Evolutionary conservation across 2,329 filamentous ascomycete genomes (phyloP).

Genomic region (Diaporthe sp.): DNA sequence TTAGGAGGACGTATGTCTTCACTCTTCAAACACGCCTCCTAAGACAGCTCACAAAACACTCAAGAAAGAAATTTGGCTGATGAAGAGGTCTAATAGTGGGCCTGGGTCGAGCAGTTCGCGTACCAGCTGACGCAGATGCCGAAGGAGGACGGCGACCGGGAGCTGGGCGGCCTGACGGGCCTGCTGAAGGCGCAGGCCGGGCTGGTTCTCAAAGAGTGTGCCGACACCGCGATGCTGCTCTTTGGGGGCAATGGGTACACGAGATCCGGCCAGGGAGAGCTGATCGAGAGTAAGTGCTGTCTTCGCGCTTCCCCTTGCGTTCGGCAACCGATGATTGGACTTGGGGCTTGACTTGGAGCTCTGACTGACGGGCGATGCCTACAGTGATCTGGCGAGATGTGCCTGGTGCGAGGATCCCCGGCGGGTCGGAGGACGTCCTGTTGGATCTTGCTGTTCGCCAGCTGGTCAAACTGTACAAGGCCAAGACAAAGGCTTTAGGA

Average conservation of each 20-base stretch:
- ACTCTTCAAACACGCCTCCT: too few species aligned
- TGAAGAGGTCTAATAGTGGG: slow-evolving; percentile 56
- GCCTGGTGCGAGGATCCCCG: slow-evolving; percentile 73
- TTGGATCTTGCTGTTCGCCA: slow-evolving; percentile 79
- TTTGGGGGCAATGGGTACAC: slow-evolving; percentile 84
- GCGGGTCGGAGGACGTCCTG: slow-evolving; percentile 81
- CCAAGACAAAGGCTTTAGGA: slow-evolving; percentile 65
- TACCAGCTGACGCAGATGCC: slow-evolving; percentile 77
- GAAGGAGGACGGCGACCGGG: slow-evolving; percentile 70
- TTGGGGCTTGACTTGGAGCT: background rate
- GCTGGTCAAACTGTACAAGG: slow-evolving; percentile 77
- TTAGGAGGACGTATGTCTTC: too few species aligned
- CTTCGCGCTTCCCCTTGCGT: background rate
- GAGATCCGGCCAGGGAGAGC: slow-evolving; percentile 76
- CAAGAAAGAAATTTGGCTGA: too few species aligned
- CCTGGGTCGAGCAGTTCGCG: slow-evolving; percentile 80
- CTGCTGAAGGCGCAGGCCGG: slow-evolving; percentile 80
- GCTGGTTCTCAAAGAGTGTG: slow-evolving; percentile 80
- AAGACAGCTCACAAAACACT: too few species aligned
- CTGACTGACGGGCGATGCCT: slow-evolving; percentile 3
- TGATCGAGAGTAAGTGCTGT: slow-evolving; percentile 73
- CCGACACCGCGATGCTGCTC: slow-evolving; percentile 76
- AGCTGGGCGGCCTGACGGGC: slow-evolving; percentile 80
- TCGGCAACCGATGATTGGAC: background rate
- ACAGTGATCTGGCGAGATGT: slow-evolving; percentile 75